These are phyloP conservation scores for Syzygium aqueum DNA, from an alignment of 345 rosid species.

Conservation along the genomic window DNA sequence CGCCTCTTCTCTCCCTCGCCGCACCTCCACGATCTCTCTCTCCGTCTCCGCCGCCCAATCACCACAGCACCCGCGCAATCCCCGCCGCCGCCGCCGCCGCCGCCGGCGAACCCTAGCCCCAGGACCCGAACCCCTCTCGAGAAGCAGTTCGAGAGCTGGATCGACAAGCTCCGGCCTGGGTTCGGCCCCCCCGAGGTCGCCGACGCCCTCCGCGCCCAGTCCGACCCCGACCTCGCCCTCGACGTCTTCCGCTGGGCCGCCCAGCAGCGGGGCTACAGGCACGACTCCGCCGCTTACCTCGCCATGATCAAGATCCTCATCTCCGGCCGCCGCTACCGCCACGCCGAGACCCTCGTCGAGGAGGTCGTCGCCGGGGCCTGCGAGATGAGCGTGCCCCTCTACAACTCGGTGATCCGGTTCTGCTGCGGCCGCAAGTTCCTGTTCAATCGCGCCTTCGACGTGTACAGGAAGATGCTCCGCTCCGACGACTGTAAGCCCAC, in stretches of 20 bases:
- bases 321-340: conserved; percentile 56
- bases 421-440: conserved; percentile 72
- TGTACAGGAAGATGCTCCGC: conserved; percentile 66
- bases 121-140: conserved; percentile 65
- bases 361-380: conserved; percentile 91
- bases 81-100: neutral
- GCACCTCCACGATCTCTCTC: neutral
- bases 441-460: conserved; percentile 71
- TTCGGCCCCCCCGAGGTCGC: conserved; percentile 66
- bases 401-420: conserved; percentile 60
- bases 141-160: conserved; percentile 77
- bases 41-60: conserved; percentile 3
- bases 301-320: conserved; percentile 50
- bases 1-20: conserved; percentile 1
- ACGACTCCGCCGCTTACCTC: conserved; percentile 56
- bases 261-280: conserved; percentile 61
- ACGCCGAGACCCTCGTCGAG: conserved; percentile 58
- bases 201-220: conserved; percentile 56
- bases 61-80: conserved; percentile 3
- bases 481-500: conserved; percentile 64
- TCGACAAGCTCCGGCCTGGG: conserved; percentile 68
- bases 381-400: conserved; percentile 55
- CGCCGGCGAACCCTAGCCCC: conserved; percentile 8
- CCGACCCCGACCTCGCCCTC: conserved; percentile 79
- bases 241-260: conserved; percentile 96